Conservation (phyloP, 495 filamentous ascomycete genomes). For the Talaromyces trachyspermus region DNA sequence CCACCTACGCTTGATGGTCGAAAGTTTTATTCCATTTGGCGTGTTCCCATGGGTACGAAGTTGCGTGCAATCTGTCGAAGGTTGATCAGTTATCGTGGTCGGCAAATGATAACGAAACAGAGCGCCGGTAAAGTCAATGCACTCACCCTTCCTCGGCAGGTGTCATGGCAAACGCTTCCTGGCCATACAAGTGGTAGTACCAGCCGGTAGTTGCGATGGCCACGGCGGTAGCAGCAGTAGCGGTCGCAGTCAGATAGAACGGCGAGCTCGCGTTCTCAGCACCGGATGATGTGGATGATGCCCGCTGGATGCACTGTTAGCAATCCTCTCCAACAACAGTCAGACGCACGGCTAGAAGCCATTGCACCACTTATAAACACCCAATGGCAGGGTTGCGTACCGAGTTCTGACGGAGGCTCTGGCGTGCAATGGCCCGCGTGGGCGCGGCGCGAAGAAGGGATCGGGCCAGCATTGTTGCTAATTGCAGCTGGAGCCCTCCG, state of each 20-base stretch:
- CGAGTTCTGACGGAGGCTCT: conserved; percentile 42
- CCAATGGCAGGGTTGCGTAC: conserved; percentile 38
- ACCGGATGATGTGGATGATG: conserved; percentile 42
- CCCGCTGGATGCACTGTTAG: conserved; percentile 30
- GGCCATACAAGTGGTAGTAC: conserved; percentile 94
- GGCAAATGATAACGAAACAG: conserved; percentile 9
- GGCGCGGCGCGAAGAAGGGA: conserved; percentile 75
- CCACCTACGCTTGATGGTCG: conserved; percentile 85
- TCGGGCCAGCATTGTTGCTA: conserved; percentile 72
- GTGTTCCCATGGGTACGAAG: conserved; percentile 95
- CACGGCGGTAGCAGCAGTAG: conserved; percentile 70
- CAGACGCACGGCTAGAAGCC: conserved; percentile 9
- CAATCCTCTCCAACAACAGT: conserved; percentile 8
- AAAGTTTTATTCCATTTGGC: conserved; percentile 85
- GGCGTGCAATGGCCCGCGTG: conserved; percentile 58
- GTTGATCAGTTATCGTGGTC: conserved; percentile 11
- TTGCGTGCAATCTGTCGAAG: conserved; percentile 69
- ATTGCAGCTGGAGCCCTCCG: conserved; percentile 9
- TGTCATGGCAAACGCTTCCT: conserved; percentile 79
- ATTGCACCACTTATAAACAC: conserved; percentile 24
- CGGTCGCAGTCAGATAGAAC: conserved; percentile 66
- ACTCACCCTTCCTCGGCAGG: conserved; percentile 96
- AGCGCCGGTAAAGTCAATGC: no score
- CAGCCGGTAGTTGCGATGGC: conserved; percentile 83
- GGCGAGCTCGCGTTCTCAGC: conserved; percentile 43